A percentile compares a stretch with the other conserved stretches of the same genome.
These are phyloP conservation scores for Penicillium verhagenii DNA, from an alignment of 495 filamentous ascomycete genomes.

Conservation along the genomic window DNA sequence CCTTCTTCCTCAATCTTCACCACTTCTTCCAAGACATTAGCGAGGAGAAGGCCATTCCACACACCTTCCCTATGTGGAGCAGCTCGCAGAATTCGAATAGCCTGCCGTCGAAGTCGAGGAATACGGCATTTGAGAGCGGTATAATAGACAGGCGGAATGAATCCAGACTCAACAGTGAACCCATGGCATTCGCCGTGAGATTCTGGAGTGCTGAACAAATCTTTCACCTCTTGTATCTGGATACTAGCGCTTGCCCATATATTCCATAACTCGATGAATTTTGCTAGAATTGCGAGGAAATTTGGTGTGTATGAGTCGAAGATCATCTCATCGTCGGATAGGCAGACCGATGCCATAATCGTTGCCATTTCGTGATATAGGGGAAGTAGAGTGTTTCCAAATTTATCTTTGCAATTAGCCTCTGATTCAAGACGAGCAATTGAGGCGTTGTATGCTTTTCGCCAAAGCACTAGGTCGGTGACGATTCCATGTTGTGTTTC, in stretches of 20 bases:
- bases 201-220: conserved; percentile 1
- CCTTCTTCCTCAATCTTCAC: conserved; percentile 21
- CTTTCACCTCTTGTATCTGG: not conserved
- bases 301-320: conserved; percentile 41
- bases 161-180: conserved; percentile 47
- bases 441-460: conserved; percentile 12
- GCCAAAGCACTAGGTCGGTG: conserved; percentile 13
- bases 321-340: conserved; percentile 34
- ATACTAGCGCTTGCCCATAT: conserved; percentile 4
- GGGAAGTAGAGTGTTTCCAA: conserved; percentile 33
- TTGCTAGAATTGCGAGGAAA: conserved; percentile 38
- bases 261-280: conserved; percentile 31
- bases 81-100: conserved; percentile 37
- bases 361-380: conserved; percentile 46
- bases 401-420: conserved; percentile 8
- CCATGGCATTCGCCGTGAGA: conserved; percentile 10
- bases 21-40: conserved; percentile 15
- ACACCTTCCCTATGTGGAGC: conserved; percentile 52
- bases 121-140: conserved; percentile 57
- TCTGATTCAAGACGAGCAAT: conserved; percentile 3
- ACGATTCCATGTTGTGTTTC: conserved; percentile 7
- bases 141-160: conserved; percentile 52
- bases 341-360: conserved; percentile 45
- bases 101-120: conserved; percentile 40
- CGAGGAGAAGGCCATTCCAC: conserved; percentile 37